These are phyloP conservation scores for Populus pruinosa DNA, from an alignment of 345 rosid genomes.

Conservation along the genomic window DNA sequence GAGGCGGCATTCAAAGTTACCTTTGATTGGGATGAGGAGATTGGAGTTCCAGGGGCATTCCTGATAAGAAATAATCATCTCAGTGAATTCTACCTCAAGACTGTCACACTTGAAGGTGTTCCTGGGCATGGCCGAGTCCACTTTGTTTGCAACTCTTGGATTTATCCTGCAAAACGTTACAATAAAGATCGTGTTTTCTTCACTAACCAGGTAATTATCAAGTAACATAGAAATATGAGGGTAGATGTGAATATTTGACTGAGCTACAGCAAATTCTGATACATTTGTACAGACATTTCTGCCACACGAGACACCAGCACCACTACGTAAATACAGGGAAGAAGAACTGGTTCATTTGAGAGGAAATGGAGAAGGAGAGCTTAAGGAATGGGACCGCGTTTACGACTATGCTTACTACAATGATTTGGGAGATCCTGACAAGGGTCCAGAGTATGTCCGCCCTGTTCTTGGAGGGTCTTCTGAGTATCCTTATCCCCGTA, in stretches of 20 bases:
- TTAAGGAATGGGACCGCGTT: slow-evolving; percentile 40
- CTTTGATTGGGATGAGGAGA: slow-evolving; percentile 35
- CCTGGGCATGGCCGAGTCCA: slow-evolving; percentile 40
- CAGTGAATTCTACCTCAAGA: slow-evolving; percentile 41
- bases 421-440: slow-evolving; percentile 44
- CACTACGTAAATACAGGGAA: slow-evolving; percentile 36
- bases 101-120: slow-evolving; percentile 38
- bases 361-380: slow-evolving; percentile 41
- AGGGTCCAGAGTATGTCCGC: slow-evolving; percentile 28
- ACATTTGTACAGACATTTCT: slow-evolving; percentile 26
- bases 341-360: slow-evolving; percentile 37
- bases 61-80: slow-evolving; percentile 37
- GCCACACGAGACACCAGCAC: slow-evolving; percentile 37
- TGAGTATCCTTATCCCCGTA: slow-evolving; percentile 45
- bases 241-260: neutral
- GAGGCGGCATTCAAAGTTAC: slow-evolving; percentile 32
- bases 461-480: slow-evolving; percentile 45
- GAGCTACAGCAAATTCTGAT: neutral
- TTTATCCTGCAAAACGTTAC: slow-evolving; percentile 35
- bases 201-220: slow-evolving; percentile 33
- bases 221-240: neutral
- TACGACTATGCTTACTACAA: slow-evolving; percentile 48
- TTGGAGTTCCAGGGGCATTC: slow-evolving; percentile 42
- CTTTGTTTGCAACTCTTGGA: slow-evolving; percentile 54
- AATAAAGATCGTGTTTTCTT: slow-evolving; percentile 39